Conservation (phyloP, 148 eudicot species). For the Rhododendron griersonianum region DNA sequence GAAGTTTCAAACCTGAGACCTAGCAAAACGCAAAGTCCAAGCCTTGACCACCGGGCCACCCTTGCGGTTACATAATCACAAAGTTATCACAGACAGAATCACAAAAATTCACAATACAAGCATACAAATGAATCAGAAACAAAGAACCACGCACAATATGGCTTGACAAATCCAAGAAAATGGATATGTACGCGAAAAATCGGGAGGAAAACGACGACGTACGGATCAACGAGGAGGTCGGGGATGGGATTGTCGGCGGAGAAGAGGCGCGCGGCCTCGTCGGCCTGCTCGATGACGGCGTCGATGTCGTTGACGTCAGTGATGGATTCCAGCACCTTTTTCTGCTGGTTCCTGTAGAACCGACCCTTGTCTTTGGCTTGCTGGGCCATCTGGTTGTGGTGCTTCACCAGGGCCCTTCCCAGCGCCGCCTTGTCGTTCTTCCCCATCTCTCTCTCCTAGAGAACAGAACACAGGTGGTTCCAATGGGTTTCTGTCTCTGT, state of each 20-base stretch:
- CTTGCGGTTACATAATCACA: background rate
- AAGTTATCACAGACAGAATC: background rate
- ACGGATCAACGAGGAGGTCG: conserved; percentile 55
- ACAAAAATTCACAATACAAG: background rate
- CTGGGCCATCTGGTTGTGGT: conserved; percentile 79
- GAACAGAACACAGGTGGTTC: too few species aligned
- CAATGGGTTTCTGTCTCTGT: too few species aligned
- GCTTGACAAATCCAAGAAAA: background rate
- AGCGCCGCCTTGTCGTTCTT: conserved; percentile 76
- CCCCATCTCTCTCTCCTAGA: conserved; percentile 40
- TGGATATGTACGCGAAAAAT: background rate
- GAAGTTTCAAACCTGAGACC: background rate
- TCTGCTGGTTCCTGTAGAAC: conserved; percentile 49
- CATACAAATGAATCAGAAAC: background rate
- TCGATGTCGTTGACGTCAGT: conserved; percentile 93
- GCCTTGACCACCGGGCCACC: background rate
- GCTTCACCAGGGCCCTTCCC: conserved; percentile 87
- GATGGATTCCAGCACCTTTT: conserved; percentile 64
- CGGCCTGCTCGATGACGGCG: conserved; percentile 80
- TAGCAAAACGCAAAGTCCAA: background rate
- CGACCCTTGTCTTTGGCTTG: conserved; percentile 66
- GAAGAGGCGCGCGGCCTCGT: conserved; percentile 65
- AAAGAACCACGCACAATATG: background rate
- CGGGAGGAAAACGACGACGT: conserved; percentile 5
- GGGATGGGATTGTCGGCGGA: conserved; percentile 47